Conservation (phyloP, 306 rosid species). For the Cucurbita maxima region DNA sequence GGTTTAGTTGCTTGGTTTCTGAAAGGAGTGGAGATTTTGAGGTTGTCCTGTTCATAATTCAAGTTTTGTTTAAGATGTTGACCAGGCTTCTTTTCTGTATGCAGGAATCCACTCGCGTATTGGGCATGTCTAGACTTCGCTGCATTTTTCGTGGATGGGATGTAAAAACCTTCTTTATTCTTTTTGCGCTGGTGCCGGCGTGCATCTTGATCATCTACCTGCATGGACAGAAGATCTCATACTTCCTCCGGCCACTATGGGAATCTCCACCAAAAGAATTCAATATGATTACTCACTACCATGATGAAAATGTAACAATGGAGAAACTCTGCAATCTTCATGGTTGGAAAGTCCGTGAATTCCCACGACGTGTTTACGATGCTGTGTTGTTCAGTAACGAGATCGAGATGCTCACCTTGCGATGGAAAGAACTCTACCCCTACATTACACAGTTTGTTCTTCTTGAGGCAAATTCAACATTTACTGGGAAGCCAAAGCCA, state of each 20-base stretch:
- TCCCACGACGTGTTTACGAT: slow-evolving; percentile 88
- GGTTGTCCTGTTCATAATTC: neutral
- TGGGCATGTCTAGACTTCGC: slow-evolving; percentile 80
- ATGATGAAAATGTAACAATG: slow-evolving; percentile 77
- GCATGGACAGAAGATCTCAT: slow-evolving; percentile 95
- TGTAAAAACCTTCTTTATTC: slow-evolving; percentile 57
- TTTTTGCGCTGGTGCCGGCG: slow-evolving; percentile 58
- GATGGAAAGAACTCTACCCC: slow-evolving; percentile 92
- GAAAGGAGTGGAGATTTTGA: neutral
- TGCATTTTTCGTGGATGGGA: slow-evolving; percentile 85
- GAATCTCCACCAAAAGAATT: slow-evolving; percentile 86
- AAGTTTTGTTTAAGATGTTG: neutral
- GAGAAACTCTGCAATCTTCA: slow-evolving; percentile 82
- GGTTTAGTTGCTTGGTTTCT: neutral
- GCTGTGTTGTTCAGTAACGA: slow-evolving; percentile 94
- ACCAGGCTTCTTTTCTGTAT: slow-evolving; percentile 11
- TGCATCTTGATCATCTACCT: slow-evolving; percentile 54
- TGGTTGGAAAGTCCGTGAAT: slow-evolving; percentile 91
- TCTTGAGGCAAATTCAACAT: slow-evolving; percentile 90
- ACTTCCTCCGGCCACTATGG: slow-evolving; percentile 95
- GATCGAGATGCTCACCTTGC: slow-evolving; percentile 66
- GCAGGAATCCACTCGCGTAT: slow-evolving; percentile 67
- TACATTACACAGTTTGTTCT: slow-evolving; percentile 74
- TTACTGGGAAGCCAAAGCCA: slow-evolving; percentile 70
- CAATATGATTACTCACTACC: slow-evolving; percentile 74